phyloP scores from a whole-genome alignment of 1,284 basidiomycete genomes.

The Cryptococcus sp. region DNA sequence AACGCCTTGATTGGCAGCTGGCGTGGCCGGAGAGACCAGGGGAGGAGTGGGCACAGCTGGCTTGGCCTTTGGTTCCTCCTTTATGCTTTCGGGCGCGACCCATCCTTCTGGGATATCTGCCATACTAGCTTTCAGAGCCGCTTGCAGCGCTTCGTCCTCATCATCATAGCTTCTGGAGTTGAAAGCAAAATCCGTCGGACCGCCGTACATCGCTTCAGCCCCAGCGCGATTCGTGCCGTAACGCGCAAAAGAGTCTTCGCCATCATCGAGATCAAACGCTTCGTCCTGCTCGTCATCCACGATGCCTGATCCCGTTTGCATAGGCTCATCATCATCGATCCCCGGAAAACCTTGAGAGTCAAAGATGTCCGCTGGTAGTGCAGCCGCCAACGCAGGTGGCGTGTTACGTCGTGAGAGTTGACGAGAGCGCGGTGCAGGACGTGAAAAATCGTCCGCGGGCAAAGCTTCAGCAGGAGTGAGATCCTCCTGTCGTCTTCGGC shows the following conservation, averaged over 20 bases:
- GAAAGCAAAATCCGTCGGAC: slow-evolving; percentile 41
- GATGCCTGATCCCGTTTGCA: slow-evolving; percentile 17
- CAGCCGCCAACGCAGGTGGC: neutral
- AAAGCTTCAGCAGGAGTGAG: slow-evolving; percentile 7
- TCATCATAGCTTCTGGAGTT: slow-evolving; percentile 66
- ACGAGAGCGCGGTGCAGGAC: slow-evolving; percentile 14
- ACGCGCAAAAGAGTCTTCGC: slow-evolving; percentile 7
- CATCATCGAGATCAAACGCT: neutral
- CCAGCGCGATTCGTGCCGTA: slow-evolving; percentile 5
- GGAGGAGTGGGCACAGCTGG: slow-evolving; percentile 7
- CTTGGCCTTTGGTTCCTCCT: slow-evolving; percentile 9
- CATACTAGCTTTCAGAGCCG: slow-evolving; percentile 78
- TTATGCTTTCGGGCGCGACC: slow-evolving; percentile 27
- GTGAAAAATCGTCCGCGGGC: slow-evolving; percentile 10
- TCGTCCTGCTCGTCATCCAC: slow-evolving; percentile 19
- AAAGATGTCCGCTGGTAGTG: slow-evolving; percentile 13
- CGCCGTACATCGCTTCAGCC: slow-evolving; percentile 17
- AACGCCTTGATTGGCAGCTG: slow-evolving; percentile 7
- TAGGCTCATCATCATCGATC: slow-evolving; percentile 48
- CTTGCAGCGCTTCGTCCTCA: slow-evolving; percentile 81
- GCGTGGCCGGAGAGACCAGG: slow-evolving; percentile 9
- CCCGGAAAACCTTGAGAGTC: slow-evolving; percentile 31
- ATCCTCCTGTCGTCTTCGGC: slow-evolving; percentile 22
- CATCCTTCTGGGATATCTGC: slow-evolving; percentile 65
- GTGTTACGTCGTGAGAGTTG: slow-evolving; percentile 7